Evolutionary conservation across 192 early-diverging fungal genomes (phyloP).

Genomic region (Coemansia sp.): DNA sequence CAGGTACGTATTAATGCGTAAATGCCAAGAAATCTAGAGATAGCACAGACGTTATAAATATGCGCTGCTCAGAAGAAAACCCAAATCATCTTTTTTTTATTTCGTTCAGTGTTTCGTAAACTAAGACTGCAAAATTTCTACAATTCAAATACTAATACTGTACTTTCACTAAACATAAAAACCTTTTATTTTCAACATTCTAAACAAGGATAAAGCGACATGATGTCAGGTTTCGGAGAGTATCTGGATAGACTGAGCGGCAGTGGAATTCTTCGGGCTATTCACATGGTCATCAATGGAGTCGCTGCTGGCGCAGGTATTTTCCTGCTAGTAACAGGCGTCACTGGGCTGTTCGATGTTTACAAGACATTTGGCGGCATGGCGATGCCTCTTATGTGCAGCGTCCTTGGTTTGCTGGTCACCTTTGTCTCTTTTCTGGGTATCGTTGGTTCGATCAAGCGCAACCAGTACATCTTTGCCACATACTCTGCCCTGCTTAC

Average conservation of each 20-base stretch:
- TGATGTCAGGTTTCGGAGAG: slow-evolving; percentile 26
- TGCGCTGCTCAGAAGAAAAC: not conserved
- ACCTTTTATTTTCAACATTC: not conserved
- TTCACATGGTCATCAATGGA: slow-evolving; percentile 33
- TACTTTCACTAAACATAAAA: slow-evolving; percentile 9
- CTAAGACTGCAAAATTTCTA: too few species aligned
- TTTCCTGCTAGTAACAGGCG: slow-evolving; percentile 29
- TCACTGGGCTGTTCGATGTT: slow-evolving; percentile 18
- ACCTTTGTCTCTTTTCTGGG: slow-evolving; percentile 51
- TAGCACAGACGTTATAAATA: not conserved
- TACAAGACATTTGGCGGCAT: slow-evolving; percentile 44
- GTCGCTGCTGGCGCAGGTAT: slow-evolving; percentile 25
- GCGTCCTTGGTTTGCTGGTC: slow-evolving; percentile 47
- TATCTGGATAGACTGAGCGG: slow-evolving; percentile 30
- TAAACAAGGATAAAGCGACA: slow-evolving; percentile 3
- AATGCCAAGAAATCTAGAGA: not conserved
- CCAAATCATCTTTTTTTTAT: too few species aligned
- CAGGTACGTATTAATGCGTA: not conserved
- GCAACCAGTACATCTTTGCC: slow-evolving; percentile 38
- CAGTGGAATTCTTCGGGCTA: slow-evolving; percentile 19
- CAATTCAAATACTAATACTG: not conserved
- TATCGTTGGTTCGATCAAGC: slow-evolving; percentile 49
- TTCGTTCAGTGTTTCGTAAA: too few species aligned
- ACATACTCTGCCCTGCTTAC: slow-evolving; percentile 38
- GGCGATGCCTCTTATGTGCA: slow-evolving; percentile 40